Conservation (phyloP, 208 protist genomes). For the Acanthamoeba castellanii region DNA sequence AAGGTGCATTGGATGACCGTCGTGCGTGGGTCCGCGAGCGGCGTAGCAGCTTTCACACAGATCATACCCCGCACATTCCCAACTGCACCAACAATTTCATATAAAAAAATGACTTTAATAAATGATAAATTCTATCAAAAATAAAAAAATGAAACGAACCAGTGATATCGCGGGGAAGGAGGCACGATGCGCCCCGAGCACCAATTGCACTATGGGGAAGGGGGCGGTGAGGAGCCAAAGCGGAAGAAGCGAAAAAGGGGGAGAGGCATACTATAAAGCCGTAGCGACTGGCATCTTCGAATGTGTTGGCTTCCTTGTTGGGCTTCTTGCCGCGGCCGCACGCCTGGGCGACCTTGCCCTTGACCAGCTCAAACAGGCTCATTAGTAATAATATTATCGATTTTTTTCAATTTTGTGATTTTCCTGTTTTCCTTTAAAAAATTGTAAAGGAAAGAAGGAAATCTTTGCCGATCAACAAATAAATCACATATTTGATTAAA, state of each 20-base stretch:
- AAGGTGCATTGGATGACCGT: slow-evolving; percentile 2
- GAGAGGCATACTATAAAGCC: not conserved
- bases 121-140: not conserved
- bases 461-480: too few species aligned
- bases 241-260: not conserved
- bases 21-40: slow-evolving; percentile 10
- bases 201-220: not conserved
- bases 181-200: not conserved
- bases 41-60: slow-evolving; percentile 51
- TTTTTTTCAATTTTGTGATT: too few species aligned
- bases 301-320: too few species aligned
- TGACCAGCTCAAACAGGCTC: too few species aligned
- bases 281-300: not conserved
- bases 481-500: too few species aligned
- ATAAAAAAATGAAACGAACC: too few species aligned
- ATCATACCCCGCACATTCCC: slow-evolving; percentile 40
- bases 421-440: too few species aligned
- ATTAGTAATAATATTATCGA: too few species aligned
- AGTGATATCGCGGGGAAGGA: not conserved
- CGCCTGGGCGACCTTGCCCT: too few species aligned
- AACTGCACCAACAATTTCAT: not conserved
- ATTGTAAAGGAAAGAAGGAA: too few species aligned
- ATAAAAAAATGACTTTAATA: not conserved
- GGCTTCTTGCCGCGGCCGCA: too few species aligned
- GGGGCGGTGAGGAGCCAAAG: not conserved